Evolutionary conservation across 2,329 filamentous ascomycete species (phyloP), one percentile per base, ranked within the genome.

Genomic region (Aspergillus puulaauensis): DNA sequence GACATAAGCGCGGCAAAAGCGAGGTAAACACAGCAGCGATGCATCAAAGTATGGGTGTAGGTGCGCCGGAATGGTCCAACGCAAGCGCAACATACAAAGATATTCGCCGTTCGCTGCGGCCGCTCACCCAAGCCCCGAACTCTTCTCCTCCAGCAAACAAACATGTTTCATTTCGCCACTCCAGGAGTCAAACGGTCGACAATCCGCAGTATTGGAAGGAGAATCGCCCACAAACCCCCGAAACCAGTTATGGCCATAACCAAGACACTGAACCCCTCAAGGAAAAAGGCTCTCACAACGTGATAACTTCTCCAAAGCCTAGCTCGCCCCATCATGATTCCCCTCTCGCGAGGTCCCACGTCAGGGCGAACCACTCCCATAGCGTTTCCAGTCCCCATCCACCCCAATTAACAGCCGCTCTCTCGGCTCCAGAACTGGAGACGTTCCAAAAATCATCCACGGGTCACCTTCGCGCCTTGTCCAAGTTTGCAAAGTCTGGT

Each of bases 391-490:
- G 64, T 47, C 68, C 70, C 23, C 70, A 68, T 43, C 66, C 70
- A 33, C 68, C 70, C 21, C 57, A 60, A 8, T 62, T 77, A 31
- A 70, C 73, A 2, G 71, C 81, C 12, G 78, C 82, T 3, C 74
- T 92, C 15, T 83, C 81, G 7, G 81, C 84, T 0, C 88, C 90
- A 3, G 92, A 97, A 62, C 81, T 98, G 11, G 85, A 92, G 71
- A 88, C 86, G 35, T 81, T 99, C 17, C 89, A 93, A 57, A 90
- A 90, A 66, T 98, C 95, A 0, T 90, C 93, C 0, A 98, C 95
- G 2, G 88, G 89, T 57, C 91, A 99, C 73, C 83, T 99, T 21
- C 88, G 93, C 44, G 93, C 91, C 0, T 80, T 98, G 39, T 96
- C 93, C 6, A 89, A 87, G 66, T 84, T 96, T 63, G 90, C 91